These are phyloP conservation scores for Strigomonas culicis DNA, from an alignment of 208 protist genomes.

Conservation along the genomic window DNA sequence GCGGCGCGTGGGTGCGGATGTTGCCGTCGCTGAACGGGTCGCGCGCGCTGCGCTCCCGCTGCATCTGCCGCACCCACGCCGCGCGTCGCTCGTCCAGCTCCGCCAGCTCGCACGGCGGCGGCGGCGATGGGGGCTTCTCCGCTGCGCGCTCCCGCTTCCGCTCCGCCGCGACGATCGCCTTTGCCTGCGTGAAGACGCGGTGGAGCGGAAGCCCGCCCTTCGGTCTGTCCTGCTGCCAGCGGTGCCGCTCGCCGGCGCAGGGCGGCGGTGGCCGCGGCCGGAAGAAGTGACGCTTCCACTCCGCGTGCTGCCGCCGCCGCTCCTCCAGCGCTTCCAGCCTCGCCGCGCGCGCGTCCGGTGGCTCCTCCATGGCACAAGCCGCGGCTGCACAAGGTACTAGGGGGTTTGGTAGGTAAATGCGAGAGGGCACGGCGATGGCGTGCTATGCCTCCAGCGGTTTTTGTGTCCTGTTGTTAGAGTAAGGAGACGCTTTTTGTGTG, in stretches of 20 bases:
- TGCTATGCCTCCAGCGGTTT: too few species aligned
- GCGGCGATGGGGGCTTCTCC: not conserved
- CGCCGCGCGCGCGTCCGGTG: not conserved
- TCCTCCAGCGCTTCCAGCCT: slow-evolving; percentile 18
- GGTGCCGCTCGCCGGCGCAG: slow-evolving; percentile 46
- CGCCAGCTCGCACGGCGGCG: too few species aligned
- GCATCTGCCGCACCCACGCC: slow-evolving; percentile 23
- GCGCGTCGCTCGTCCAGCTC: slow-evolving; percentile 10
- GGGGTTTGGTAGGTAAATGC: too few species aligned
- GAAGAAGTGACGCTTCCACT: slow-evolving; percentile 83
- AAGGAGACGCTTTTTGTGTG: too few species aligned
- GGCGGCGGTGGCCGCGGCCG: slow-evolving; percentile 51
- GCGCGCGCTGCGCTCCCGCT: slow-evolving; percentile 16
- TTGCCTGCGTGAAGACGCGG: slow-evolving; percentile 22
- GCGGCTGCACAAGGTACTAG: too few species aligned
- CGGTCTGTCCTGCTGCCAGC: slow-evolving; percentile 25
- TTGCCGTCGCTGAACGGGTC: slow-evolving; percentile 64
- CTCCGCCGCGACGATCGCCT: slow-evolving; percentile 19
- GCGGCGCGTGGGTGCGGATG: slow-evolving; percentile 49
- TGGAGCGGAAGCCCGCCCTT: slow-evolving; percentile 23
- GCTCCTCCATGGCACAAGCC: not conserved
- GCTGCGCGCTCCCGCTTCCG: not conserved
- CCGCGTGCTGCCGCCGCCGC: slow-evolving; percentile 37
- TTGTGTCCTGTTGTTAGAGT: too few species aligned
- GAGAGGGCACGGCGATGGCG: too few species aligned